Conservation (phyloP, 2,329 filamentous ascomycete species). For the Fusarium sterilihyphosum region DNA sequence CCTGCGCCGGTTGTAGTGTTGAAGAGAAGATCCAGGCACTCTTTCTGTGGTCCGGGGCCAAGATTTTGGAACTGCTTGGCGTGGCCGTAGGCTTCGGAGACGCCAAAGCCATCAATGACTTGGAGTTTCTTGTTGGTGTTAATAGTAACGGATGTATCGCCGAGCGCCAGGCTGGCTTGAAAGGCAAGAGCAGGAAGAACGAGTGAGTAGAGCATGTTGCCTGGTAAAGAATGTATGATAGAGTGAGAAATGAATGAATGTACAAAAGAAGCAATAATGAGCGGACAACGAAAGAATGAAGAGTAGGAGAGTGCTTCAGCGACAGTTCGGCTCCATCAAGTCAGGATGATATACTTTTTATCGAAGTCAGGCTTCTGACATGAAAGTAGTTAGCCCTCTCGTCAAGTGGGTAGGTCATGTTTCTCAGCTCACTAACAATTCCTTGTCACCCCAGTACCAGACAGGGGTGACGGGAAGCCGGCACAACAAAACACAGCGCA, state of each 20-base stretch:
- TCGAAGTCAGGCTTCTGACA: not conserved
- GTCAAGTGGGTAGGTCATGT: fast-evolving
- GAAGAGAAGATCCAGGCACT: not conserved
- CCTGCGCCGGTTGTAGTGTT: not conserved
- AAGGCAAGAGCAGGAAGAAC: not conserved
- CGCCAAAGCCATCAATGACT: not conserved
- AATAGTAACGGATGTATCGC: not conserved
- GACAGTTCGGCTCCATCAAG: no score
- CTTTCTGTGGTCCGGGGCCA: not conserved
- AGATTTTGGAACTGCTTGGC: not conserved
- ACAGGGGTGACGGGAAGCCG: not conserved
- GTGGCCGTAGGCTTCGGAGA: not conserved
- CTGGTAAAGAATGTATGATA: not conserved
- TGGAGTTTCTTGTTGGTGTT: not conserved
- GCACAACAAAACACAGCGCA: not conserved
- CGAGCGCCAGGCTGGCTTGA: not conserved
- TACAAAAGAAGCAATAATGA: no score
- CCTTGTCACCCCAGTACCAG: not conserved
- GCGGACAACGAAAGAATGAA: not conserved
- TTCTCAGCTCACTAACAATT: not conserved
- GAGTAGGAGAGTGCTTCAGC: not conserved
- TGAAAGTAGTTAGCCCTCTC: not conserved
- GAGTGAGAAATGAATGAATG: not conserved
- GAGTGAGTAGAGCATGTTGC: not conserved
- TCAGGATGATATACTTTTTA: no score